Evolutionary conservation across 2,329 filamentous ascomycete genomes (phyloP).

Genomic region (Tothia fuscella): DNA sequence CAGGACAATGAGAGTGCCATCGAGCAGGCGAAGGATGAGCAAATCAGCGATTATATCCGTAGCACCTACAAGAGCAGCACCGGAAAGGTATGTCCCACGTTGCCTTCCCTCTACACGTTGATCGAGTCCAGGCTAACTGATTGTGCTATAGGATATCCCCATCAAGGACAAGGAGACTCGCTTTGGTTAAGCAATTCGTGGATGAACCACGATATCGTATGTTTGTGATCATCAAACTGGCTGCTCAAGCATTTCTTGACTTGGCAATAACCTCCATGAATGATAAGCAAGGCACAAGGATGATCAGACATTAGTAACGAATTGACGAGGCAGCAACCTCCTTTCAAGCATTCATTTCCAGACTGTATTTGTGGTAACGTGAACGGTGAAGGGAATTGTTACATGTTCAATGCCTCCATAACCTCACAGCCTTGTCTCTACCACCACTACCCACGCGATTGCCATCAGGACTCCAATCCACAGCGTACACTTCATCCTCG

Average conservation of each 20-base stretch:
- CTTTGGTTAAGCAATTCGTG: not conserved
- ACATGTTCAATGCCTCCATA: slow-evolving; percentile 35
- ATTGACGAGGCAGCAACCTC: not conserved
- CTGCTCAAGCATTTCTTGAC: not conserved
- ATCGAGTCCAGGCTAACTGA: too few relatives aligned
- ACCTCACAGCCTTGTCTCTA: slow-evolving; percentile 67
- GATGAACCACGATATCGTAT: not conserved
- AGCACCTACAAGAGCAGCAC: slow-evolving; percentile 56
- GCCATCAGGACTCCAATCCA: slow-evolving; percentile 92
- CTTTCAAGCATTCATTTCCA: too few relatives aligned
- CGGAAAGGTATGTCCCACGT: too few relatives aligned
- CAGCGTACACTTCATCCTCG: slow-evolving; percentile 82
- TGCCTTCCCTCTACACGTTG: too few relatives aligned
- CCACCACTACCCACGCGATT: slow-evolving; percentile 82
- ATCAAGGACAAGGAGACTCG: slow-evolving; percentile 4
- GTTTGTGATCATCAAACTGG: not conserved
- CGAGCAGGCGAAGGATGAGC: slow-evolving; percentile 75
- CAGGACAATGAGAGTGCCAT: slow-evolving; percentile 56
- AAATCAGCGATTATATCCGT: slow-evolving; percentile 63
- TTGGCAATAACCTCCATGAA: too few relatives aligned
- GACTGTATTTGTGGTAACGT: too few relatives aligned
- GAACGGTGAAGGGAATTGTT: not conserved
- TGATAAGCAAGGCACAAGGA: too few relatives aligned
- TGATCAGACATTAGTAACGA: not conserved
- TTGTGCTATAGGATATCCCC: slow-evolving; percentile 1